Evolutionary conservation across 768 basidiomycete genomes (phyloP).

Genomic region (Tylopilus sp.): DNA sequence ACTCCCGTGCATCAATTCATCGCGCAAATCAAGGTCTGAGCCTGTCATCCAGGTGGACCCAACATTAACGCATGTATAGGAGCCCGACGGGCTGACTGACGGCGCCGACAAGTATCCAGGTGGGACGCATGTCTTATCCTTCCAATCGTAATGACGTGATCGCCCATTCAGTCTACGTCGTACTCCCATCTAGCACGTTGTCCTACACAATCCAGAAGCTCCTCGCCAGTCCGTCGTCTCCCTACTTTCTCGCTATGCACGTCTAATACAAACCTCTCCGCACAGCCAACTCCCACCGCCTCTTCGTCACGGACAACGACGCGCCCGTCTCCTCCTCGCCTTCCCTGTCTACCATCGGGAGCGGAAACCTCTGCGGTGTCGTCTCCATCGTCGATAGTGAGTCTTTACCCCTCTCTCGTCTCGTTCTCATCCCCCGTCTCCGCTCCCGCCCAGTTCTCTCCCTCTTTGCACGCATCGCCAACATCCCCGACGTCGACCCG

Average conservation of each 20-base stretch:
- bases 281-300: conserved; percentile 72
- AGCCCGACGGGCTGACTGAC: conserved; percentile 71
- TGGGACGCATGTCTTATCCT: conserved; percentile 21
- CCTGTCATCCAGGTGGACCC: neutral
- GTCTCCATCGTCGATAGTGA: conserved; percentile 80
- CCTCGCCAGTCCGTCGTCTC: conserved; percentile 62
- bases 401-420: conserved; percentile 18
- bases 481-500: conserved; percentile 73
- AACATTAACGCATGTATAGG: conserved; percentile 35
- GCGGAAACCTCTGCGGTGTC: conserved; percentile 60
- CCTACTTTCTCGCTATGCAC: neutral
- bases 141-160: neutral
- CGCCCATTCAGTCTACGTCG: conserved; percentile 60
- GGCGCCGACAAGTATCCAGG: conserved; percentile 80
- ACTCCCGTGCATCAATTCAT: conserved; percentile 70
- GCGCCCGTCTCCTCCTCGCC: conserved; percentile 49
- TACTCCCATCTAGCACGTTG: conserved; percentile 59
- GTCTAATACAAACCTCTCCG: conserved; percentile 1
- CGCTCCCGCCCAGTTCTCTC: conserved; percentile 55
- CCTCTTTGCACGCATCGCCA: conserved; percentile 71
- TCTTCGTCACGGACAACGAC: conserved; percentile 70
- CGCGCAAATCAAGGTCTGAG: conserved; percentile 61
- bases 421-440: neutral
- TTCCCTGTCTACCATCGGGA: conserved; percentile 34
- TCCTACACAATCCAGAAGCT: conserved; percentile 76